Conservation (phyloP, 1,284 basidiomycete species). For the Boletellus deceptivus region DNA sequence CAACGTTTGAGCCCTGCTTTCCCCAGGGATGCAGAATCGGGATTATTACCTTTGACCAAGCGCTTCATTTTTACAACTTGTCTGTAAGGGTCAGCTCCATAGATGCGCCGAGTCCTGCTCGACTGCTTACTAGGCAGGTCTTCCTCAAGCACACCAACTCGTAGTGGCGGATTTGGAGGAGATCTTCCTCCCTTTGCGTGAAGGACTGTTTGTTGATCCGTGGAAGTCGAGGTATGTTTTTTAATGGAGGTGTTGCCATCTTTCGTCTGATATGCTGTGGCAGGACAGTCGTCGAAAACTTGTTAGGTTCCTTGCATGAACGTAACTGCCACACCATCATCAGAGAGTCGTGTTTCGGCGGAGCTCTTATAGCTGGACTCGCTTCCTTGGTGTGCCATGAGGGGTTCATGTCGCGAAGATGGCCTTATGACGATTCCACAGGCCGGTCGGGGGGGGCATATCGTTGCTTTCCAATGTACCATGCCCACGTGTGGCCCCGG, state of each 20-base stretch:
- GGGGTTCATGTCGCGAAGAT: slow-evolving; percentile 5
- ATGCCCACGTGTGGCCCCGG: slow-evolving; percentile 82
- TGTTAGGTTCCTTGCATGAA: slow-evolving; percentile 67
- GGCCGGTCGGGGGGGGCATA: slow-evolving; percentile 83
- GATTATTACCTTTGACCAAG: slow-evolving; percentile 83
- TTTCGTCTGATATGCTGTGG: slow-evolving; percentile 10
- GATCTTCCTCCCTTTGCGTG: slow-evolving; percentile 80
- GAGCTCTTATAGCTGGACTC: slow-evolving; percentile 73
- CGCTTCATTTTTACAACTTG: slow-evolving; percentile 90
- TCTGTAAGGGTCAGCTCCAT: slow-evolving; percentile 55
- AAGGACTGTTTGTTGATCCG: slow-evolving; percentile 82
- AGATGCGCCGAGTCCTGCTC: slow-evolving; percentile 20
- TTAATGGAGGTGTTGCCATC: background rate
- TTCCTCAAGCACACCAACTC: slow-evolving; percentile 70
- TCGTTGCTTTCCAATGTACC: slow-evolving; percentile 79
- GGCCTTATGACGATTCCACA: slow-evolving; percentile 31
- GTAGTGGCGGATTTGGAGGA: slow-evolving; percentile 91
- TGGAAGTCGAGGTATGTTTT: slow-evolving; percentile 59
- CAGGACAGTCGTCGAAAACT: slow-evolving; percentile 57
- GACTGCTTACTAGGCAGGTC: slow-evolving; percentile 44
- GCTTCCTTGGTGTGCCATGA: slow-evolving; percentile 62
- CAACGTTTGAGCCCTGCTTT: slow-evolving; percentile 46
- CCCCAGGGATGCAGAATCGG: slow-evolving; percentile 60
- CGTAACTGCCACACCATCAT: slow-evolving; percentile 56
- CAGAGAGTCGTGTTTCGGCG: slow-evolving; percentile 68